Percentiles rank a stretch among this genome's conserved stretches.
phyloP scores from a whole-genome alignment of 768 basidiomycete species.

The Boletus eberwhitei region DNA sequence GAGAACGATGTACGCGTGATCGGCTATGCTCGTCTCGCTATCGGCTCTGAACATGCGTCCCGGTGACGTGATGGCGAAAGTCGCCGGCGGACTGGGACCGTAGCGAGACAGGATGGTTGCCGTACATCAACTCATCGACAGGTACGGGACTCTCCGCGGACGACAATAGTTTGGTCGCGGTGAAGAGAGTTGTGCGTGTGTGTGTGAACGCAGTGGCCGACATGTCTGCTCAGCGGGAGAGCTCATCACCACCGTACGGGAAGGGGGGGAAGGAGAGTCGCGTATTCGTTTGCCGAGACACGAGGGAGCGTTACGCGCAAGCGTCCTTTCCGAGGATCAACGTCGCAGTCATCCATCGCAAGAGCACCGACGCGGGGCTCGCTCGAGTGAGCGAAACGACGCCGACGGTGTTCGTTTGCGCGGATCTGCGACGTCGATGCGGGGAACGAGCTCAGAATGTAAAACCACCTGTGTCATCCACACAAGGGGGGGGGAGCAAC shows the following conservation, averaged over 20 bases:
- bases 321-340: slow-evolving; percentile 41
- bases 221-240: not conserved
- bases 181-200: not conserved
- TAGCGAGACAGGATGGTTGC: not conserved
- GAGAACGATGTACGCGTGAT: too few species aligned
- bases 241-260: not conserved
- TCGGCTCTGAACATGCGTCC: not conserved
- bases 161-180: not conserved
- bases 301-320: slow-evolving; percentile 13
- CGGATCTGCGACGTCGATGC: slow-evolving; percentile 34
- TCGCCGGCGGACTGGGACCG: not conserved
- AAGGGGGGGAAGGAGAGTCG: not conserved
- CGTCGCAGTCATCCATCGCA: slow-evolving; percentile 81
- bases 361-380: slow-evolving; percentile 39
- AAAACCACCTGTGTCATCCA: slow-evolving; percentile 7
- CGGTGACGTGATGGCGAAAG: not conserved
- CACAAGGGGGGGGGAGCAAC: not conserved
- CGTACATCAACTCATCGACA: not conserved
- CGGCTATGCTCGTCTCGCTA: too few species aligned
- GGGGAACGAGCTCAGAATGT: slow-evolving; percentile 20
- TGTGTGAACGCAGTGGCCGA: not conserved
- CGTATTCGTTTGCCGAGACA: not conserved
- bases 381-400: slow-evolving; percentile 26
- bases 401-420: slow-evolving; percentile 30
- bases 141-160: too few species aligned